Percentiles rank a stretch among this genome's conserved stretches.
phyloP scores from a whole-genome alignment of 2,329 filamentous ascomycete species.

The Nothomitra cinnamomea region DNA sequence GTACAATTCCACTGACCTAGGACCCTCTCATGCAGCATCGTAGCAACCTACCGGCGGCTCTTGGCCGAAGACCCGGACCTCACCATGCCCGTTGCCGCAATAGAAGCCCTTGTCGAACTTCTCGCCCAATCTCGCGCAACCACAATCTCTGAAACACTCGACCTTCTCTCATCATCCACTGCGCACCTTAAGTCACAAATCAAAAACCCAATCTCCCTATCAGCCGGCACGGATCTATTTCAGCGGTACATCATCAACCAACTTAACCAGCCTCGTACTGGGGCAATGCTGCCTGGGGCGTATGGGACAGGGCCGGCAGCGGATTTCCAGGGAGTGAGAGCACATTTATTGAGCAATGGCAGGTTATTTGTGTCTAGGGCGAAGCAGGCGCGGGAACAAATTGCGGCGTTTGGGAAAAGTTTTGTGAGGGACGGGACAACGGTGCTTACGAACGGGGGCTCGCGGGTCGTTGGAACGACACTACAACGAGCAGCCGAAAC shows the following conservation, averaged over 20 bases:
- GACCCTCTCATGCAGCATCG: constrained; percentile 30
- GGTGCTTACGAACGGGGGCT: constrained; percentile 83
- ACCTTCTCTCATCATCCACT: constrained; percentile 64
- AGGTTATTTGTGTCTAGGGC: constrained; percentile 74
- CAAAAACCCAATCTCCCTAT: constrained; percentile 77
- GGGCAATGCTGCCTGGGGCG: constrained; percentile 11
- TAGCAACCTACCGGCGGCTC: constrained; percentile 46
- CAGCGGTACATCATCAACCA: constrained; percentile 79
- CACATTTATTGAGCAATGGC: constrained; percentile 72
- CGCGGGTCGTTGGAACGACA: constrained; percentile 63
- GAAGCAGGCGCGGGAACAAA: constrained; percentile 67
- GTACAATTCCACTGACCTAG: neutral
- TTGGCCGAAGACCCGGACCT: constrained; percentile 59
- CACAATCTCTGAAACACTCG: constrained; percentile 87
- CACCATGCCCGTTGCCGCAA: constrained; percentile 90
- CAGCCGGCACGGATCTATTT: constrained; percentile 89
- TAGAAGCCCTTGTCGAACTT: constrained; percentile 76
- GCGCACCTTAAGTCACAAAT: constrained; percentile 60
- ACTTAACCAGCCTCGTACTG: constrained; percentile 35
- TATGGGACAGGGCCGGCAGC: constrained; percentile 29
- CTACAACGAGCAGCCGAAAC: constrained; percentile 57
- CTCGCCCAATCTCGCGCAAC: constrained; percentile 63
- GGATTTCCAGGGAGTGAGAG: constrained; percentile 70
- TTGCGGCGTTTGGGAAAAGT: constrained; percentile 60
- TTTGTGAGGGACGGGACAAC: constrained; percentile 65